Evolutionary conservation across 352 stramenopile species (phyloP), one percentile per base, ranked within the genome.

Genomic region (Pythium utonaiense): DNA sequence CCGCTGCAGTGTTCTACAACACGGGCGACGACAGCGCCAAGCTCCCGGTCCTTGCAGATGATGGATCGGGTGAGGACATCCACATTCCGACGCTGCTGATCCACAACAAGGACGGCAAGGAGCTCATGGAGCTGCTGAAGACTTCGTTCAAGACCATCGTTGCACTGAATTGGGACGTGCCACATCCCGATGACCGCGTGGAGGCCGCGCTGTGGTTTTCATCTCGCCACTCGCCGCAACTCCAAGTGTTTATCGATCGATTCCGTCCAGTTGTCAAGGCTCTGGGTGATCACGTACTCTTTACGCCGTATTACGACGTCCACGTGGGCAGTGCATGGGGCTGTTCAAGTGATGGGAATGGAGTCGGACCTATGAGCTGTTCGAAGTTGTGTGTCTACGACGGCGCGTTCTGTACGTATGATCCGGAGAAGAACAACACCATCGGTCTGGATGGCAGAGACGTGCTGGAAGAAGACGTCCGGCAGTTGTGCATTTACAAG

Each of bases 131-230:
- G 25, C 57, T 74, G 21, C 25, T 73, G 33, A 21, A 44, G 13
- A 22, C 47, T 6, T 8, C 31, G 1, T 25, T 19, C n/a, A 62
- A 56, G 25, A 66, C 61, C 21, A 63, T 75, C 28, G 31, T 69
- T 14, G 22, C 40, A 14, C 53, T 74, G 31, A 51, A 41, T 22
- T 71, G 67, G 67, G 55, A 67, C 34, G 53, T 56, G 8, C 47
- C 57, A 16, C 60, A 69, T 19, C 45, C 51, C 6, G 54, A 73
- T 8, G 22, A 64, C 33, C 57, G 50, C 28, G 57, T 75, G 13
- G 67, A 73, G 12, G 17, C 69, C 5, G 56, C 64, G 28, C 50
- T 78, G 9, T 78, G 69, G 62, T 73, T 73, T 24, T 67, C 71
- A 7, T 67, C 64, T 22, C 67, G 67, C 21, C 64, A 33, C 19